Percentiles rank a stretch among this genome's conserved stretches.
Conservation (phyloP, 148 eudicot genomes). For the Vaccinium darrowii region DNA sequence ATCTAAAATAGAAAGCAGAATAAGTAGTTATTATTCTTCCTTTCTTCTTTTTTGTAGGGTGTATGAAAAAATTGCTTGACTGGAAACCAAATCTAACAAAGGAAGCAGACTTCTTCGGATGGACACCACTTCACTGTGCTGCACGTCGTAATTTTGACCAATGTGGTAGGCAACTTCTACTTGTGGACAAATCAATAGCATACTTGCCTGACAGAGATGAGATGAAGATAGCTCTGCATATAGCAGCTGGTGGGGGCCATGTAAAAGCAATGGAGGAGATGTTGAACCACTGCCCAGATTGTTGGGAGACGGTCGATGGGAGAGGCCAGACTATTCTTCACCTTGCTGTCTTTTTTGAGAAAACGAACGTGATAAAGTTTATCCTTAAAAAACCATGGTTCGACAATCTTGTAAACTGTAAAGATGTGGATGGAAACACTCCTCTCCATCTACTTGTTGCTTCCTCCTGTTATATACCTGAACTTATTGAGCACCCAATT, state of each 20-base stretch:
- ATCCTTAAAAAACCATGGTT: not conserved
- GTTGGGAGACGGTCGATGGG: not conserved
- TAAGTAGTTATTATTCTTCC: not conserved
- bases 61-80: not conserved
- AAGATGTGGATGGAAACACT: not conserved
- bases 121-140: not conserved
- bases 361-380: not conserved
- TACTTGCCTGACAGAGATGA: not conserved
- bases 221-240: not conserved
- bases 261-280: too few species aligned
- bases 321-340: constrained; percentile 1
- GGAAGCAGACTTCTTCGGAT: not conserved
- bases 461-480: not conserved
- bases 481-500: not conserved
- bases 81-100: not conserved
- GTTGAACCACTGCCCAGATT: too few species aligned
- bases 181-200: not conserved
- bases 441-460: not conserved
- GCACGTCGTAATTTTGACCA: too few species aligned
- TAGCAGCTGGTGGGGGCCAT: not conserved
- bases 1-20: too few species aligned
- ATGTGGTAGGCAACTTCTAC: not conserved
- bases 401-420: not conserved
- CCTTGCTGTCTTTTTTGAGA: not conserved
- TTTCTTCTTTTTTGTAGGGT: not conserved